Percentiles rank a stretch among this genome's conserved stretches.
phyloP scores from a whole-genome alignment of 169 alveolate species.

The Plasmodium knowlesi region DNA sequence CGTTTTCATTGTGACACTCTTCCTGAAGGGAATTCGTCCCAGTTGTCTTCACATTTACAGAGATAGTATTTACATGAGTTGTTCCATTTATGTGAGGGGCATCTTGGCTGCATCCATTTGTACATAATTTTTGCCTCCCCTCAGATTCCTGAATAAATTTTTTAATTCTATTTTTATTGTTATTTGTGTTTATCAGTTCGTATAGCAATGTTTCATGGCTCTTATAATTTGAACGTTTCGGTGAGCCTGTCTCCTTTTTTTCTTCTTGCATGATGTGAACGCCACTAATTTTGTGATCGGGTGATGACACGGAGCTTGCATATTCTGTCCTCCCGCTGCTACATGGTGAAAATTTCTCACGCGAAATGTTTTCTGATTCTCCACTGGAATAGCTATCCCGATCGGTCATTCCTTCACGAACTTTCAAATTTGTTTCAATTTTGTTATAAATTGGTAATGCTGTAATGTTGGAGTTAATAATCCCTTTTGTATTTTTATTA shows the following conservation, averaged over 20 bases:
- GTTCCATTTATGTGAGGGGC: background rate
- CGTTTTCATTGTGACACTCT: background rate
- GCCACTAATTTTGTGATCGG: slow-evolving; percentile 11
- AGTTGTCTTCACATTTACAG: background rate
- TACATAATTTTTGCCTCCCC: background rate
- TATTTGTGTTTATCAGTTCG: slow-evolving; percentile 24
- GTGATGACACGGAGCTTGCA: slow-evolving; percentile 32
- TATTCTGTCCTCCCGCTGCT: slow-evolving; percentile 23
- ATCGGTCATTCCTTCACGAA: background rate
- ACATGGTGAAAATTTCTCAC: background rate
- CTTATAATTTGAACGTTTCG: background rate
- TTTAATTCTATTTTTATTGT: slow-evolving; percentile 20
- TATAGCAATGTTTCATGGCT: slow-evolving; percentile 40
- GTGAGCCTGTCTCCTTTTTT: background rate
- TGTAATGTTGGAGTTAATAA: background rate
- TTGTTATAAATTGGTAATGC: background rate
- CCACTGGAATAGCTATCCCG: background rate
- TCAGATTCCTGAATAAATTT: slow-evolving; percentile 6
- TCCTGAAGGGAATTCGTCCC: background rate
- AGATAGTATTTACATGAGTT: background rate
- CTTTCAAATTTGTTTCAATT: background rate
- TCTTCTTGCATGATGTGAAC: background rate
- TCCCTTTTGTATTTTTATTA: background rate
- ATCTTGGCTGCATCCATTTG: background rate
- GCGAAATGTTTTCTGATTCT: background rate